Conservation (phyloP, 1,284 basidiomycete genomes). For the Pholiota adiposa region DNA sequence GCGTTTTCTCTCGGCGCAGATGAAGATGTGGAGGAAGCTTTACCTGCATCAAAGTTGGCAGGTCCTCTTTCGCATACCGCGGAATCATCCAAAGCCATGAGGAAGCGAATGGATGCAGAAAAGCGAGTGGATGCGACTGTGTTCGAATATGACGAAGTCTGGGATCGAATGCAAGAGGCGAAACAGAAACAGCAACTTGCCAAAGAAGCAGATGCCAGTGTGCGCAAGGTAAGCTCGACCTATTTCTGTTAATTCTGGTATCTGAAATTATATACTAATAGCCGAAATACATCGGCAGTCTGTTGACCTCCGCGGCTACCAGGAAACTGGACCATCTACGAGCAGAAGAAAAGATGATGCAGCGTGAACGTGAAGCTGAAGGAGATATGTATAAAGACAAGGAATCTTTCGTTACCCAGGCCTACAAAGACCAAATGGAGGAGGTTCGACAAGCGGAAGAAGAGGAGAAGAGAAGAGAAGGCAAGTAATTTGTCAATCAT, state of each 20-base stretch:
- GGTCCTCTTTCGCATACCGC: slow-evolving; percentile 57
- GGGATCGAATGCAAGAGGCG: slow-evolving; percentile 93
- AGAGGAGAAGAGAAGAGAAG: slow-evolving; percentile 87
- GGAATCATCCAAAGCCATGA: slow-evolving; percentile 59
- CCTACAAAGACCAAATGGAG: slow-evolving; percentile 96
- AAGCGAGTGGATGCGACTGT: slow-evolving; percentile 82
- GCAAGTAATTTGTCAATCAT: slow-evolving; percentile 45
- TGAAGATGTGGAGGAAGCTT: slow-evolving; percentile 59
- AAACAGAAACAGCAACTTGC: slow-evolving; percentile 75
- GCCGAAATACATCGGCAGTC: slow-evolving; percentile 92
- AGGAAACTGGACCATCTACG: slow-evolving; percentile 89
- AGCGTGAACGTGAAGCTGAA: slow-evolving; percentile 90
- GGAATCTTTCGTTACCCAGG: slow-evolving; percentile 96
- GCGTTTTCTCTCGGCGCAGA: slow-evolving; percentile 67
- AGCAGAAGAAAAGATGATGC: slow-evolving; percentile 98
- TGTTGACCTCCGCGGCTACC: slow-evolving; percentile 85
- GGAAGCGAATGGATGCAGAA: slow-evolving; percentile 76
- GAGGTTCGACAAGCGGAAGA: slow-evolving; percentile 90
- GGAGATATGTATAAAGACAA: slow-evolving; percentile 95
- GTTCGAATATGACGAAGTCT: slow-evolving; percentile 97
- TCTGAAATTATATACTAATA: slow-evolving; percentile 40
- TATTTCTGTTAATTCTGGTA: background rate
- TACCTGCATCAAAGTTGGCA: slow-evolving; percentile 40
- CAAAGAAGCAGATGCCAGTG: slow-evolving; percentile 74
- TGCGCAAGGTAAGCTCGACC: slow-evolving; percentile 67